Evolutionary conservation across 2,329 filamentous ascomycete genomes (phyloP), one percentile per base, ranked within the genome.

Genomic region (Mycosphaerelloides madeirae): DNA sequence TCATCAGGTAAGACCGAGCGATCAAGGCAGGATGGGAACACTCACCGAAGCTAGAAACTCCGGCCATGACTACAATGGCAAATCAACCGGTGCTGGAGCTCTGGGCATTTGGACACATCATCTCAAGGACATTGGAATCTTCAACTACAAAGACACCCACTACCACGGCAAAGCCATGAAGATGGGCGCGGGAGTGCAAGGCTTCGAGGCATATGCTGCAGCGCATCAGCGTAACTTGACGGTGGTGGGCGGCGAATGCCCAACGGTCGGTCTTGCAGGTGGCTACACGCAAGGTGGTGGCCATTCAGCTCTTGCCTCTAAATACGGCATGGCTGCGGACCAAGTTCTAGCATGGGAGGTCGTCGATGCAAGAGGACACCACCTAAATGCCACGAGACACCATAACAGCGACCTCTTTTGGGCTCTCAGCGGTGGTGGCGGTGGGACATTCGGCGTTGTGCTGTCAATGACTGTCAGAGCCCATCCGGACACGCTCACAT

Each of bases 211-310:
- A 1, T 75, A 79, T 48, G 57, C 65, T 1, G 62, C 66, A 8
- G 69, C 77, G 0, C 63, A 73, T 37, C 50, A 64, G 2, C 55
- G 68, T 43, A 69, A 73, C 34, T 61, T 77, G 13, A 68, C 69
- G 1, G 63, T 81, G 3, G 73, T 83, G 0, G 76, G 74, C 0
- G 80, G 79, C 2, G 71, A 71, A 4, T 50, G 70, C 31, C 72
- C 71, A 1, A 75, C 72, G 0, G 79, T 83, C 18, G 79, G 79
- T 1, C 53, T 79, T 6, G 73, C 76, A 0, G 81, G 80, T 13
- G 80, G 80, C 1, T 84, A 76, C 53, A 73, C 68, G 3, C 77
- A 80, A 57, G 79, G 79, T 4, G 81, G 78, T 12, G 81, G 81
- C 0, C 78, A 82, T 55, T 73, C 71, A 1, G 66, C 72, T 0